These are phyloP conservation scores for Trapa incisa DNA, from an alignment of 345 rosid species.

Conservation along the genomic window DNA sequence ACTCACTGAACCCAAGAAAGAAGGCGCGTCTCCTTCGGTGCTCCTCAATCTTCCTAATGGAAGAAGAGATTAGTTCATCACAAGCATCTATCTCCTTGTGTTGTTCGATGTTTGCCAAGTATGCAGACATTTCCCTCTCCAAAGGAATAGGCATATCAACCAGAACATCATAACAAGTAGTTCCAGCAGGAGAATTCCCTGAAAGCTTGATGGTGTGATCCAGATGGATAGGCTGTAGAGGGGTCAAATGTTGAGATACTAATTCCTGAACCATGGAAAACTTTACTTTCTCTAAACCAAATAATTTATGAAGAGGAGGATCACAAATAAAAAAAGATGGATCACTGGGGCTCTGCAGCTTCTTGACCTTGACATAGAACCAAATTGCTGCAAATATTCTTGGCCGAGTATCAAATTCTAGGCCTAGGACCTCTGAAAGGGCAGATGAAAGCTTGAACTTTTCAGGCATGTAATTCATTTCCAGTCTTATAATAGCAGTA, in stretches of 20 bases:
- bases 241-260: constrained; percentile 11
- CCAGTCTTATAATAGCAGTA: constrained; percentile 9
- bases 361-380: constrained; percentile 15
- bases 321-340: constrained; percentile 14
- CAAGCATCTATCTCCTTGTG: constrained; percentile 14
- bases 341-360: constrained; percentile 13
- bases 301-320: constrained; percentile 16
- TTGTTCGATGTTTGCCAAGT: constrained; percentile 6
- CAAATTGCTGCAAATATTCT: constrained; percentile 17
- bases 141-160: constrained; percentile 15
- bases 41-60: constrained; percentile 13
- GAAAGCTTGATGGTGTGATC: constrained; percentile 19
- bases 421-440: constrained; percentile 12
- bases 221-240: constrained; percentile 16
- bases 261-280: constrained; percentile 9
- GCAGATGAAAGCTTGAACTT: constrained; percentile 17
- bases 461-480: constrained; percentile 14
- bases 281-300: constrained; percentile 14
- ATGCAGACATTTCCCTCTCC: constrained; percentile 13
- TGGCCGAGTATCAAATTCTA: constrained; percentile 14
- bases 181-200: constrained; percentile 15
- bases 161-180: constrained; percentile 16
- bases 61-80: constrained; percentile 10
- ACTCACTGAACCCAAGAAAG: constrained; percentile 19
- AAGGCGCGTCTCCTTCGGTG: constrained; percentile 14